A percentile compares a stretch with the other conserved stretches of the same genome.
Evolutionary conservation across 805 yeast genomes (phyloP).

Genomic region (Kodamaea nitidulidarum): DNA sequence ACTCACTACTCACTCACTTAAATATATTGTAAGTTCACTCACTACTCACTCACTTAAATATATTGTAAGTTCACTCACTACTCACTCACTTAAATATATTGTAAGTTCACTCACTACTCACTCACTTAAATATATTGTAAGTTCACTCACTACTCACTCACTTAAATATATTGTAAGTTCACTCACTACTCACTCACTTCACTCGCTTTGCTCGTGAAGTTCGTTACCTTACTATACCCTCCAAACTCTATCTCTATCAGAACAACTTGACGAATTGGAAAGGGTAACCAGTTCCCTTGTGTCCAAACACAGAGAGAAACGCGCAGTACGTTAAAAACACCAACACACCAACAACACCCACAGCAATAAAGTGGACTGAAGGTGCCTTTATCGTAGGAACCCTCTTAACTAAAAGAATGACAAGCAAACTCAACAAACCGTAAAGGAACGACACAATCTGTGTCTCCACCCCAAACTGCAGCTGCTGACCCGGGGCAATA

Average conservation of each 20-base stretch:
- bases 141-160: too few species aligned
- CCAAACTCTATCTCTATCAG: constrained; percentile 3
- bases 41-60: too few species aligned
- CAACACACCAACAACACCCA: constrained; percentile 38
- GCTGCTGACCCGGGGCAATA: constrained; percentile 57
- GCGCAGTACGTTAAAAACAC: constrained; percentile 60
- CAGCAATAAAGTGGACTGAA: constrained; percentile 47
- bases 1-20: too few species aligned
- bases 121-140: too few species aligned
- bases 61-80: too few species aligned
- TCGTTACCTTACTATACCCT: neutral
- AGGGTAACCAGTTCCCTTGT: constrained; percentile 78
- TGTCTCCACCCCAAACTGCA: constrained; percentile 84
- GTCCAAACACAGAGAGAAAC: constrained; percentile 59
- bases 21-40: too few species aligned
- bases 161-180: too few species aligned
- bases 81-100: too few species aligned
- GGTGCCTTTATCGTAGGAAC: constrained; percentile 47
- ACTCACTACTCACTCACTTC: too few species aligned
- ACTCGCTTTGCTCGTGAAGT: too few species aligned
- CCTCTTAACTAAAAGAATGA: constrained; percentile 55
- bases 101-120: too few species aligned
- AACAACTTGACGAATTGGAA: constrained; percentile 44
- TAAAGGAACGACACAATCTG: constrained; percentile 76
- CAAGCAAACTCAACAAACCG: constrained; percentile 59